Conservation (phyloP, 208 protist genomes). For the Trypanosoma brucei region DNA sequence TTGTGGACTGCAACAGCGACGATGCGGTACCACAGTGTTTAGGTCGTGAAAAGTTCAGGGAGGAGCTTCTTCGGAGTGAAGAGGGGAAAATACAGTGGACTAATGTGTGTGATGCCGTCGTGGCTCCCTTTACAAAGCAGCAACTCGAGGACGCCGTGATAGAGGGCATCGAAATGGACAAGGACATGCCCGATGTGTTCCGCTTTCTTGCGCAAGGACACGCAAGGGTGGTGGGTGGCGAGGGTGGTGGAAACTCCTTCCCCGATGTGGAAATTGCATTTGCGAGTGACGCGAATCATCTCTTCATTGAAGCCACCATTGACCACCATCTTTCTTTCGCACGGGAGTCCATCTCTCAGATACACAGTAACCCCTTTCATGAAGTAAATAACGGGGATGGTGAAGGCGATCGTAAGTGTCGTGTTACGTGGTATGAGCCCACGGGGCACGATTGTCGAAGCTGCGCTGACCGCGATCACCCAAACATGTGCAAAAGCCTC, state of each 20-base stretch:
- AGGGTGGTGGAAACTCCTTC: slow-evolving; percentile 13
- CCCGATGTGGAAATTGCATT: slow-evolving; percentile 69
- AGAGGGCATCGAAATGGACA: slow-evolving; percentile 49
- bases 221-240: slow-evolving; percentile 27
- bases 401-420: slow-evolving; percentile 33
- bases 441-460: slow-evolving; percentile 54
- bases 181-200: slow-evolving; percentile 67
- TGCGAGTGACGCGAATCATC: slow-evolving; percentile 72
- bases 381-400: slow-evolving; percentile 19
- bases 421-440: slow-evolving; percentile 76
- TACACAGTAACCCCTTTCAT: slow-evolving; percentile 84
- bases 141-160: slow-evolving; percentile 47
- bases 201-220: slow-evolving; percentile 32
- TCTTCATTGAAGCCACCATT: slow-evolving; percentile 75
- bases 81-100: slow-evolving; percentile 66
- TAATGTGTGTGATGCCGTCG: slow-evolving; percentile 62
- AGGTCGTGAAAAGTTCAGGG: slow-evolving; percentile 34
- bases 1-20: slow-evolving; percentile 86
- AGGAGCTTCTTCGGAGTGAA: slow-evolving; percentile 21
- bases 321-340: slow-evolving; percentile 45
- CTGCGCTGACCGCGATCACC: slow-evolving; percentile 44
- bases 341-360: slow-evolving; percentile 45
- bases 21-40: slow-evolving; percentile 59
- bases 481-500: slow-evolving; percentile 85
- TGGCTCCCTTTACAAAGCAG: slow-evolving; percentile 48